A percentile compares a stretch with the other conserved stretches of the same genome.
Conservation (phyloP, 2,329 filamentous ascomycete species). For the Aspergillus unguis region DNA sequence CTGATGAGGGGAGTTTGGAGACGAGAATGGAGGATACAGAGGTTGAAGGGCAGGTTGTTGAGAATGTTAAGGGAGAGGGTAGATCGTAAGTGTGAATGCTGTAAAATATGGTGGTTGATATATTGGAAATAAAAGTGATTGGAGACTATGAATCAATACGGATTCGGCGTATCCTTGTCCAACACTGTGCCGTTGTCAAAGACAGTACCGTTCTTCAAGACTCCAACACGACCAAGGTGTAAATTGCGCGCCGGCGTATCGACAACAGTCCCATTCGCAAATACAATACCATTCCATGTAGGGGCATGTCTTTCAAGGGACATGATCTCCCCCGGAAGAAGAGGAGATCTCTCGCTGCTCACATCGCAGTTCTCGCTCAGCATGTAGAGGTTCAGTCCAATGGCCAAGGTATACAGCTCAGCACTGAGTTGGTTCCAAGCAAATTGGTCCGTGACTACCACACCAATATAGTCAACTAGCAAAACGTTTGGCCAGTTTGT, state of each 20-base stretch:
- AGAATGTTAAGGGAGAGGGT: neutral
- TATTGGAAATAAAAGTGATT: neutral
- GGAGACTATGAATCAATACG: neutral
- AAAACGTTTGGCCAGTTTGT: conserved; percentile 13
- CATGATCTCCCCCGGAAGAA: neutral
- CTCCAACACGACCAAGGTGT: conserved; percentile 4
- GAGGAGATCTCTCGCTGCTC: conserved; percentile 4
- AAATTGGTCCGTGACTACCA: conserved; percentile 7
- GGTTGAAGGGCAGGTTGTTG: neutral
- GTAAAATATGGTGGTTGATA: too few species aligned
- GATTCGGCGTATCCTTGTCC: conserved; percentile 2
- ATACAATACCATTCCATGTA: conserved; percentile 13
- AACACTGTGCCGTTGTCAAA: conserved; percentile 11
- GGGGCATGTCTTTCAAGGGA: neutral
- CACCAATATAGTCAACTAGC: conserved; percentile 11
- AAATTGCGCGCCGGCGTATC: conserved; percentile 5
- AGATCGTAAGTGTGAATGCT: too few species aligned
- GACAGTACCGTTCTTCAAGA: conserved; percentile 10
- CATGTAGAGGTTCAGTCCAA: conserved; percentile 15
- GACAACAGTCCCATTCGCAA: conserved; percentile 11
- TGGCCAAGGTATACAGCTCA: conserved; percentile 12
- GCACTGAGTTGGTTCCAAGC: conserved; percentile 11
- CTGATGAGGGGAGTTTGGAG: neutral
- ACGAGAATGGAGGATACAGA: neutral
- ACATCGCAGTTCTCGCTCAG: conserved; percentile 16